A percentile compares a stretch with the other conserved stretches of the same genome.
Evolutionary conservation across 352 stramenopile species (phyloP).

Genomic region (Pythium sp.): DNA sequence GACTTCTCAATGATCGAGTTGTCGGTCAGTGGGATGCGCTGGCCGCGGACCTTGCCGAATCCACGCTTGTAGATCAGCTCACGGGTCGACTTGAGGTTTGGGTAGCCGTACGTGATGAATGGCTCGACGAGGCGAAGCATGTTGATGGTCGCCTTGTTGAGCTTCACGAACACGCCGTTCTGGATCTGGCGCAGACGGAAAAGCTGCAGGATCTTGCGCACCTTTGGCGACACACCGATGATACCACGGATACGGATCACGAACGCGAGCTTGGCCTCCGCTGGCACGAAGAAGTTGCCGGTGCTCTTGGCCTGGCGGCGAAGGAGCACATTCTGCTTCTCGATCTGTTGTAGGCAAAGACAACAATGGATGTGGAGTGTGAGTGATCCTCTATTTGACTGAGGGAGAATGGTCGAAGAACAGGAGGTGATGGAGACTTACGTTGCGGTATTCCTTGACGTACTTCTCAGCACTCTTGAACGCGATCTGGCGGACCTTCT

Average conservation of each 20-base stretch:
- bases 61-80: constrained; percentile 99
- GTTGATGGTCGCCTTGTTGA: constrained; percentile 99
- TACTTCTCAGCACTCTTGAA: constrained; percentile 98
- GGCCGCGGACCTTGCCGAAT: constrained; percentile 98
- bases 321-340: constrained; percentile 93
- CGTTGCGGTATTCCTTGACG: constrained; percentile 96
- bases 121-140: constrained; percentile 99
- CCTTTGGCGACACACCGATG: constrained; percentile 91
- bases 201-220: constrained; percentile 98
- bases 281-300: constrained; percentile 97
- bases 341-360: constrained; percentile 40
- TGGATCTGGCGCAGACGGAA: constrained; percentile 99
- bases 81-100: constrained; percentile 96
- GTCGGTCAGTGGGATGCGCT: constrained; percentile 96
- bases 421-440: constrained; percentile 27
- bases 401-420: background rate
- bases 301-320: constrained; percentile 94
- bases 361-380: background rate
- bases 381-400: background rate
- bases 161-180: constrained; percentile 99
- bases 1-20: constrained; percentile 97
- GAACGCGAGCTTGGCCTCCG: constrained; percentile 97
- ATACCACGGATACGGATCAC: constrained; percentile 99
- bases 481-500: constrained; percentile 86
- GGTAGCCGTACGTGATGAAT: constrained; percentile 98